Conservation (phyloP, 495 filamentous ascomycete species). For the Penicillium fimorum region DNA sequence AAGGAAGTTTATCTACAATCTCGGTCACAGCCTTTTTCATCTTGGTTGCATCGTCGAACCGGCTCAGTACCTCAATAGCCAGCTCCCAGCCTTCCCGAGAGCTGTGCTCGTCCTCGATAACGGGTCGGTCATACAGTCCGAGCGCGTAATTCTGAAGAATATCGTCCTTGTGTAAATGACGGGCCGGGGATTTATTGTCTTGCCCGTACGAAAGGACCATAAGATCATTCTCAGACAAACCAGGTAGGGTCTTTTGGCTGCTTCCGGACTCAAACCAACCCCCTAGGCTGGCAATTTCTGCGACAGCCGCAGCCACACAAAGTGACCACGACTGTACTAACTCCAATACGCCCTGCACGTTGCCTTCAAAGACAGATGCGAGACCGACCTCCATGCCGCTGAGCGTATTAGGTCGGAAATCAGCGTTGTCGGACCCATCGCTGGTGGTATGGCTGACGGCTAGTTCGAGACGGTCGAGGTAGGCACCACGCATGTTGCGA, state of each 20-base stretch:
- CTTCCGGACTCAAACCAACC: conserved; percentile 61
- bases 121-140: conserved; percentile 46
- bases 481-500: conserved; percentile 46
- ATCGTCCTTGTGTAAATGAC: conserved; percentile 57
- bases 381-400: conserved; percentile 74
- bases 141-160: conserved; percentile 71
- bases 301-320: conserved; percentile 69
- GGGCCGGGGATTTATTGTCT: conserved; percentile 18
- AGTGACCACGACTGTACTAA: conserved; percentile 76
- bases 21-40: conserved; percentile 66
- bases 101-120: conserved; percentile 37
- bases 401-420: conserved; percentile 68
- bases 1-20: conserved; percentile 60
- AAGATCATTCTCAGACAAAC: conserved; percentile 57
- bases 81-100: conserved; percentile 79
- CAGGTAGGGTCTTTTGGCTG: conserved; percentile 31
- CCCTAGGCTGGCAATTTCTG: conserved; percentile 70
- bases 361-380: conserved; percentile 74
- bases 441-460: conserved; percentile 51
- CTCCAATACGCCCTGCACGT: conserved; percentile 69
- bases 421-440: conserved; percentile 40
- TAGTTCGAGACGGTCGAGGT: conserved; percentile 51
- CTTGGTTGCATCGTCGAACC: conserved; percentile 63
- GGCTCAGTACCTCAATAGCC: conserved; percentile 69
- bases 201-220: conserved; percentile 60